phyloP scores from a whole-genome alignment of 768 basidiomycete genomes.

The Agrocybe pediades region DNA sequence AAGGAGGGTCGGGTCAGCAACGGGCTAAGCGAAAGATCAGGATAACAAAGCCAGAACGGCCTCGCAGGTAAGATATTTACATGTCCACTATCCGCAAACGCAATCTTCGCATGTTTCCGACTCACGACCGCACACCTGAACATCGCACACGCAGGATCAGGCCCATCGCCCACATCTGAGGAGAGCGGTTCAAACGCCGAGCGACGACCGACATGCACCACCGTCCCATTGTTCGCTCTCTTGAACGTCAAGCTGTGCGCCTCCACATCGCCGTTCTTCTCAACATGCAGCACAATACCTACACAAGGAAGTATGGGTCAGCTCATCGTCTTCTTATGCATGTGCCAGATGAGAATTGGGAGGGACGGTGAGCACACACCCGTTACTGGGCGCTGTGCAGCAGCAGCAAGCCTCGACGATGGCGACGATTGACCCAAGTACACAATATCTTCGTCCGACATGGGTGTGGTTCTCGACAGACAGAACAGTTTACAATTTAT shows the following conservation, averaged over 20 bases:
- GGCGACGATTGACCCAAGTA: constrained; percentile 46
- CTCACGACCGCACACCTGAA: constrained; percentile 82
- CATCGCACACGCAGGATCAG: constrained; percentile 51
- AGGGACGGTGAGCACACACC: constrained; percentile 38
- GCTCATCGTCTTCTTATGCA: constrained; percentile 3
- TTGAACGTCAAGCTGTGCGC: constrained; percentile 52
- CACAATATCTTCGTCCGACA: constrained; percentile 60
- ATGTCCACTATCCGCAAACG: constrained; percentile 69
- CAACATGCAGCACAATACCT: constrained; percentile 66
- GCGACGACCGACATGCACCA: constrained; percentile 69
- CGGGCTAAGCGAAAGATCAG: constrained; percentile 14
- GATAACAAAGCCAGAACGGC: no score
- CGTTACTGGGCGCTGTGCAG: constrained; percentile 32
- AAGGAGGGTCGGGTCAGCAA: constrained; percentile 16
- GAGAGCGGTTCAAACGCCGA: constrained; percentile 47
- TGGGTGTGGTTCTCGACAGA: constrained; percentile 12
- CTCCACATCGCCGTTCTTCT: constrained; percentile 47
- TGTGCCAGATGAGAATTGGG: no score
- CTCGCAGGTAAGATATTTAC: no score
- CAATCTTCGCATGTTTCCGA: constrained; percentile 76
- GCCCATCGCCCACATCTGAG: constrained; percentile 33
- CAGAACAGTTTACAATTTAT: background rate
- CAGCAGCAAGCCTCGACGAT: constrained; percentile 12
- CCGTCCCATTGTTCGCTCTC: constrained; percentile 47
- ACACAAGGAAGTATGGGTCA: constrained; percentile 21